Evolutionary conservation across 2,329 filamentous ascomycete genomes (phyloP).

Genomic region (Hypocreales sp.): DNA sequence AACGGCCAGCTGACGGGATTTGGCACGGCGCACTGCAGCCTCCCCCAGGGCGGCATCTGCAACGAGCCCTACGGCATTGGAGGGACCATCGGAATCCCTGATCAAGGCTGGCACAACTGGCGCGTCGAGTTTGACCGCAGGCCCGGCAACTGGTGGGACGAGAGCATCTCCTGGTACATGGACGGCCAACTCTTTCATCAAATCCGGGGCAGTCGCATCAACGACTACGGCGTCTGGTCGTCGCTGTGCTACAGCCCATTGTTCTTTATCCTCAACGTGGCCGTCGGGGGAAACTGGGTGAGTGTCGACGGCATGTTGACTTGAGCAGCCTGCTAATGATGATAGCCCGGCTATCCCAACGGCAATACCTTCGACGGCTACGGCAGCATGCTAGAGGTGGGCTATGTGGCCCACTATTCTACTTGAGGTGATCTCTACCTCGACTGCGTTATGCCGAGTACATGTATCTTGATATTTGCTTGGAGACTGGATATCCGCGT

Average conservation of each 20-base stretch:
- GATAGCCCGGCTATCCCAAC: constrained; percentile 33
- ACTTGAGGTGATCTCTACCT: too few relatives aligned
- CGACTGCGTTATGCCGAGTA: neutral
- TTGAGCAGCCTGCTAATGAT: neutral
- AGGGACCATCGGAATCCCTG: constrained; percentile 17
- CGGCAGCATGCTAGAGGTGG: constrained; percentile 34
- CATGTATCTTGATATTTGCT: neutral
- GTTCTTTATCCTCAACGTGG: constrained; percentile 38
- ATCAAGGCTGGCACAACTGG: constrained; percentile 31
- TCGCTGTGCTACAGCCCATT: constrained; percentile 32
- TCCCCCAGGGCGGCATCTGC: constrained; percentile 28
- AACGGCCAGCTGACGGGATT: constrained; percentile 30
- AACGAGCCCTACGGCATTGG: constrained; percentile 31
- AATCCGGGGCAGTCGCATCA: constrained; percentile 27
- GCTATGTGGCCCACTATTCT: constrained; percentile 29
- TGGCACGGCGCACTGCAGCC: constrained; percentile 37
- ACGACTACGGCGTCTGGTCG: constrained; percentile 29
- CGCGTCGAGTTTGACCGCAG: constrained; percentile 33
- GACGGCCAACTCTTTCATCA: constrained; percentile 28
- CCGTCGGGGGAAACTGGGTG: constrained; percentile 38
- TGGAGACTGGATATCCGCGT: neutral
- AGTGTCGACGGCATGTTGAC: constrained; percentile 10
- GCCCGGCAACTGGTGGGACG: constrained; percentile 24
- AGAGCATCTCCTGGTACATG: constrained; percentile 35
- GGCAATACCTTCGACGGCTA: constrained; percentile 26